phyloP scores from a whole-genome alignment of 176 grass and related monocot genomes.

The Otatea glauca region DNA sequence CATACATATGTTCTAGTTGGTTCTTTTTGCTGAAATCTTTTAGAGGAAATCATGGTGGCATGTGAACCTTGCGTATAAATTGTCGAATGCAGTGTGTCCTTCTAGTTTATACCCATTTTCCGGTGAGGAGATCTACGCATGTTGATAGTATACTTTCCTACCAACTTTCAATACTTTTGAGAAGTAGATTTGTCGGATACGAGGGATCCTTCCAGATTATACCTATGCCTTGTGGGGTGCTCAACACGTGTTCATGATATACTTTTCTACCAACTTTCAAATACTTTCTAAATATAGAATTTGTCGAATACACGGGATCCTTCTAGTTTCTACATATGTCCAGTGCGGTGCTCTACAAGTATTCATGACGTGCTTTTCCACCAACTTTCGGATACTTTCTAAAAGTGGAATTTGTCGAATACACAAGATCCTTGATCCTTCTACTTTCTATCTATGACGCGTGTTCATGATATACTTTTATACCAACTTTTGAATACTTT shows the following conservation, averaged over 20 bases:
- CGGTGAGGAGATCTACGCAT: background rate
- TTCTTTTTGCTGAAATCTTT: background rate
- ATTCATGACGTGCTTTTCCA: constrained; percentile 28
- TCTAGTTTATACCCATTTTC: constrained; percentile 12
- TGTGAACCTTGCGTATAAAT: background rate
- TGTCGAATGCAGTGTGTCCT: background rate
- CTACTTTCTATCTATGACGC: background rate
- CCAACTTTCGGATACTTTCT: constrained; percentile 7
- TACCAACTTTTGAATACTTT: constrained; percentile 1
- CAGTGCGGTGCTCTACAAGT: background rate
- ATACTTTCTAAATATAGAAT: background rate
- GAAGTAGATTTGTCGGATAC: background rate
- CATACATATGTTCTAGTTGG: background rate
- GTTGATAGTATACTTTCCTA: background rate
- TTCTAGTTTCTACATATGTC: constrained; percentile 13
- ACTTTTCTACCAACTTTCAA: constrained; percentile 4
- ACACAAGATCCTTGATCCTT: background rate
- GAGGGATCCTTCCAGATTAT: background rate
- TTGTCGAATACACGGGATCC: background rate
- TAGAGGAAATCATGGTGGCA: background rate
- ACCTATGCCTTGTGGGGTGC: background rate
- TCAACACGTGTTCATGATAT: background rate
- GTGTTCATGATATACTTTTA: background rate
- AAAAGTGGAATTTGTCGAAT: background rate
- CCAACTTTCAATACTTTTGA: background rate